Evolutionary conservation across 108 stramenopile species (phyloP), one percentile per base, ranked within the genome.

Genomic region (Schizochytrium sp.): DNA sequence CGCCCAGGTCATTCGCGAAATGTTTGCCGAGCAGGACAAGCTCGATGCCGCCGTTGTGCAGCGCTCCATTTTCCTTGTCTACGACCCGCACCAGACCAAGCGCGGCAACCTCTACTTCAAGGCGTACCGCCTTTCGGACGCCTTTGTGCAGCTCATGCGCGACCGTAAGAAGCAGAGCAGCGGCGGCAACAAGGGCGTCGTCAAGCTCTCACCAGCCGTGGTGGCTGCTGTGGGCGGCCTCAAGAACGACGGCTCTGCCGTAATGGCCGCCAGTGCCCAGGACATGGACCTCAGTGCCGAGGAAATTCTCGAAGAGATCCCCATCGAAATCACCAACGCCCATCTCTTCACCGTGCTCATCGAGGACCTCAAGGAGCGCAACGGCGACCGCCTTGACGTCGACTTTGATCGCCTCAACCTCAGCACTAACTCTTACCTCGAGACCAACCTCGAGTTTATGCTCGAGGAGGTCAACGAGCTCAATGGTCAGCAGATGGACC

Each of bases 381-480:
- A 92, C 87, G 93, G 96, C 88, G 96, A 97, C 89, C 93, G 97
- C 63, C 93, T 97, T 44, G 97, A 98, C 91, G 90, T 59, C 47
- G 92, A 93, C 57, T 92, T 93, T 72, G 93, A 93, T 58, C 89
- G 91, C 29, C 89, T 93, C 44, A 88, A 91, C 72, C 57, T 98
- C 89, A 96, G 93, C 91, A 96, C 96, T 55, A 97, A 98, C 90
- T 93, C 97, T 14, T 97, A 96, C 92, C 93, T 98, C 72, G 97
- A 98, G 90, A 97, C 97, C 89, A 96, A 98, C 89, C 92, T 99
- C 71, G 97, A 98, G 93, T 96, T 96, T 91, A 89, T 98, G 72
- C 95, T 96, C 89, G 94, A 93, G 58, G 97, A 97, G 97, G 97
- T 98, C 28, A 98, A 98, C 91, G 98, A 98, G 83, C 91, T 98